These are phyloP conservation scores for Eucalyptus polyanthemos DNA, from an alignment of 345 rosid species.

Conservation along the genomic window DNA sequence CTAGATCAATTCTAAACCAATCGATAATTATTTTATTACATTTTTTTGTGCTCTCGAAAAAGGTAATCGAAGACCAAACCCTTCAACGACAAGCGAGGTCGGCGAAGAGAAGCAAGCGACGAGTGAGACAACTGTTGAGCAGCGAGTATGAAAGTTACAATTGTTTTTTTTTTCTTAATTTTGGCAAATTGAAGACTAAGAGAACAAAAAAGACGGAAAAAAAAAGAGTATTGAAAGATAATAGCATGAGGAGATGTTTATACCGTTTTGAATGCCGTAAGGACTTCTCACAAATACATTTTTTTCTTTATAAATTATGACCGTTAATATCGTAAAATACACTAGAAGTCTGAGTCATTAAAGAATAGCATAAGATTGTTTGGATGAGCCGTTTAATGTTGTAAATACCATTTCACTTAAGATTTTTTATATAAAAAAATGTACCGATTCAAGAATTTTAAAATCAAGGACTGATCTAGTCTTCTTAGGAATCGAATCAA, in stretches of 20 bases:
- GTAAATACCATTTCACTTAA: fast-evolving
- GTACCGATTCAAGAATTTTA: too few species aligned
- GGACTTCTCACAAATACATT: too few species aligned
- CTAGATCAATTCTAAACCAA: fast-evolving
- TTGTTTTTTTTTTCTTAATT: too few species aligned
- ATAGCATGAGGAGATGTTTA: too few species aligned
- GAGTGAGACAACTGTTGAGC: fast-evolving
- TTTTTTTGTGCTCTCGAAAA: fast-evolving
- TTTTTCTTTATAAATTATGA: too few species aligned
- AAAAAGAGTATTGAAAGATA: fast-evolving
- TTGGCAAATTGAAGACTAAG: too few species aligned
- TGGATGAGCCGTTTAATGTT: fast-evolving
- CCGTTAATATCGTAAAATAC: fast-evolving
- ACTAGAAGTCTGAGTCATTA: fast-evolving
- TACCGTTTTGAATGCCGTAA: fast-evolving
- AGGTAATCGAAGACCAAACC: fast-evolving
- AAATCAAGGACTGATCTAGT: fast-evolving
- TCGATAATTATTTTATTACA: too few species aligned
- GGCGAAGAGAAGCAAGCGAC: fast-evolving
- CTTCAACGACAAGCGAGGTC: fast-evolving
- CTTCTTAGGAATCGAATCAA: fast-evolving
- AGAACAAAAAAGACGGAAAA: fast-evolving
- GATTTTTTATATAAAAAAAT: too few species aligned
- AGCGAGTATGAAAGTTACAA: fast-evolving
- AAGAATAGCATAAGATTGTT: fast-evolving